Conservation (phyloP, 345 rosid species). For the Carallia brachiata region DNA sequence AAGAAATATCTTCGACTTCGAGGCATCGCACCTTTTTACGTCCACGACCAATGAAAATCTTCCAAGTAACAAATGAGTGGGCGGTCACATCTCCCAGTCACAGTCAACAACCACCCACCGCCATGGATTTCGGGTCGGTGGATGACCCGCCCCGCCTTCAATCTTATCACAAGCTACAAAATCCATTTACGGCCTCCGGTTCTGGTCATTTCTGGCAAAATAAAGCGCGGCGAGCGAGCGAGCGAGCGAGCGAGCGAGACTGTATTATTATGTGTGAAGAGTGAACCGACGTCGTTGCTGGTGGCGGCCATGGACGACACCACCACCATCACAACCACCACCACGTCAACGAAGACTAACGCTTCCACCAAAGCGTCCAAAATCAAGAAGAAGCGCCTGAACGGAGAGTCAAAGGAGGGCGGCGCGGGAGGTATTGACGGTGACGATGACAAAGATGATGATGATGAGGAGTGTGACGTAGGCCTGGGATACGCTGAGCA, state of each 20-base stretch:
- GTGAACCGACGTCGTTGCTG: background rate
- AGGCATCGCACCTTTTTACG: too few relatives aligned
- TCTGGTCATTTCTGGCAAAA: background rate
- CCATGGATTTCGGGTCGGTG: background rate
- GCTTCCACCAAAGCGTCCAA: background rate
- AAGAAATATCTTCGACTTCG: too few relatives aligned
- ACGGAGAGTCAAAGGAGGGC: too few relatives aligned
- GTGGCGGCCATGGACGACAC: conserved; percentile 6
- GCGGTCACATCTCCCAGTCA: background rate
- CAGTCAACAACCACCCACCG: background rate
- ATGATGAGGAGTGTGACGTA: conserved; percentile 27
- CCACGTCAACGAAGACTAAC: background rate
- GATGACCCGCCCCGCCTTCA: background rate
- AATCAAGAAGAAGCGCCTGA: background rate
- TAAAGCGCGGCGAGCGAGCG: background rate
- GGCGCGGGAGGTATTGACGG: background rate
- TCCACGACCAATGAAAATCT: background rate
- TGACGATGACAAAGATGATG: background rate
- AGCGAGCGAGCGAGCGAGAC: background rate
- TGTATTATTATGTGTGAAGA: background rate
- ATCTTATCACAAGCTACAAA: conserved; percentile 7
- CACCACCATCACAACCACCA: conserved; percentile 14
- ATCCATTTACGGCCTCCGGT: background rate
- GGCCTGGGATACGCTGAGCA: conserved; percentile 38
- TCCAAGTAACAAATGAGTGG: background rate